Base-by-base conservation (phyloP, 257 asterid species). In the Solanum corneliomulleri region DNA sequence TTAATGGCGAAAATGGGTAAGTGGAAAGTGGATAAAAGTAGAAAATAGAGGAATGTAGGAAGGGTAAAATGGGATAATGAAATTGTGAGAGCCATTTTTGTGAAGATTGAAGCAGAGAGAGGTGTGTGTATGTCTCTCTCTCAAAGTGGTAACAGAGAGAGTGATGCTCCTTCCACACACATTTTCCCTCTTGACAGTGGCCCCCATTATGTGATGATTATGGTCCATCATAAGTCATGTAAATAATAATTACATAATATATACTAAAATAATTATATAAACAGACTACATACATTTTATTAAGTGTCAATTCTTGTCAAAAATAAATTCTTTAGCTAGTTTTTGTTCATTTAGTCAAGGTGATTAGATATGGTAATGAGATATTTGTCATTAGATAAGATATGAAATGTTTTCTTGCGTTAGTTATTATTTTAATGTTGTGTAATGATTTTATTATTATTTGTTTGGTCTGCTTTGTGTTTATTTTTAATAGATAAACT, bases 51-150 rank as follows among this genome's bases (percentile, higher is more conserved):
- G 87, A 90, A 77, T 42, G 93, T 72, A 74, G 85, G 42, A 82
- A 89, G 96, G 97, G 92, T 88, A 92, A 86, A 89, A 84, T 58
- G 88, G 98, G 95, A 87, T 89, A 90, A 70, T 90, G 89, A 78
- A 86, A 84, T 58, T 58, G 78, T 66, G 89, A 84, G 56, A 13
- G 95, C 97, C 98, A 95, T 95, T 90, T 82, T 85, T 86, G 87
- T 37, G 85, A 64, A 45, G 77, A 27, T 86, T 47, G 86, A 75
- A 83, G 86, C 78, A 89, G 87, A 74, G 87, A 85, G 86, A 64
- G 33, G 18, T 11, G 71, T 15, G 18, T 11, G 14, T 76, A 11
- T 78, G 14, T 80, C n/a, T 80, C 84, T 82, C 52, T 86, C 60
- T 42, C 69, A 25, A 35, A n/a, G 78, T 71, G 72, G 58, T 49